Evolutionary conservation across 1,284 basidiomycete species (phyloP).

Genomic region (Cutaneotrichosporon sp.): DNA sequence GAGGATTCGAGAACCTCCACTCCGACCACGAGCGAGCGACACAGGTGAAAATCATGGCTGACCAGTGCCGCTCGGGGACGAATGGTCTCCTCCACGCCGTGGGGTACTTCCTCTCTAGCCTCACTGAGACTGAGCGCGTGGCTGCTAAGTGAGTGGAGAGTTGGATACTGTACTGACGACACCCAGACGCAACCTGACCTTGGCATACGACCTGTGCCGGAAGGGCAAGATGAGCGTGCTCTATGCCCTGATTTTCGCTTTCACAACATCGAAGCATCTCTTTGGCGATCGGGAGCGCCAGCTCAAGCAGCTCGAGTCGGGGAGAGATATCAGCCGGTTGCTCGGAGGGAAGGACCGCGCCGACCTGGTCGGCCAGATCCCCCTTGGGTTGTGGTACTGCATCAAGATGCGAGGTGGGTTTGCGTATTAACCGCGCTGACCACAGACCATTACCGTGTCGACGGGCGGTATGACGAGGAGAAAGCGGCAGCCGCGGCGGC

Average conservation of each 20-base stretch:
- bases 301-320: conserved; percentile 36
- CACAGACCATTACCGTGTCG: conserved; percentile 27
- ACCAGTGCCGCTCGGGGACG: conserved; percentile 29
- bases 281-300: conserved; percentile 32
- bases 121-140: conserved; percentile 32
- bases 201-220: conserved; percentile 28
- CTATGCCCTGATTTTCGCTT: conserved; percentile 38
- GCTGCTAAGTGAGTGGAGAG: conserved; percentile 37
- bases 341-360: conserved; percentile 36
- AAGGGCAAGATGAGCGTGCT: conserved; percentile 32
- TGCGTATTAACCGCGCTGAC: not conserved
- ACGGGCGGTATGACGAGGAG: conserved; percentile 14
- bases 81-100: conserved; percentile 30
- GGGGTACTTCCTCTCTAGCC: conserved; percentile 30
- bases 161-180: too few relatives aligned
- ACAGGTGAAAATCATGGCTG: conserved; percentile 20
- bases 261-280: conserved; percentile 36
- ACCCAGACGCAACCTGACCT: conserved; percentile 32
- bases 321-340: conserved; percentile 25
- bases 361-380: conserved; percentile 36
- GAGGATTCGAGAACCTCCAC: conserved; percentile 13
- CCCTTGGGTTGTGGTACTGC: conserved; percentile 37
- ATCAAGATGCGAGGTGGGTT: conserved; percentile 36
- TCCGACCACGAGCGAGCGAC: conserved; percentile 6
- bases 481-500: conserved; percentile 12